Evolutionary conservation across 768 basidiomycete species (phyloP), one percentile per base, ranked within the genome.

Genomic region (Suillus subluteus): DNA sequence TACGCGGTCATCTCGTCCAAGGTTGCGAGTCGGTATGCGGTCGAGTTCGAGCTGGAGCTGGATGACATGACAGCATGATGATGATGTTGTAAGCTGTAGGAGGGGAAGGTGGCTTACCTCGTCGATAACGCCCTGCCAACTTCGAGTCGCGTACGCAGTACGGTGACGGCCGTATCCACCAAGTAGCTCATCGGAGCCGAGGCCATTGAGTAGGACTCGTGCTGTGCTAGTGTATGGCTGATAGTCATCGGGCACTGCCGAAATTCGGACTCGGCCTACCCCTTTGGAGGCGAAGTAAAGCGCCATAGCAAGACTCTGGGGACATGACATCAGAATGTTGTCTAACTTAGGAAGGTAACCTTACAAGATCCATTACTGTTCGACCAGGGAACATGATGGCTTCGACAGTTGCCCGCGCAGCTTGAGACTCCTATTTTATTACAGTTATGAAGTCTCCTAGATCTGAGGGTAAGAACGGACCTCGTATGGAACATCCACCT

Each of bases 91-190:
- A 43, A 32, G 18, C 21, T 40, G 52, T 38, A 44, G n/a, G 23
- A 30, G 32, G 55, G 16, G 41, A 58, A 46, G 11, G 5, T 4
- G 12, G 38, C 76, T 66, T 68, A 95, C 96, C 85, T 98, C 96
- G 40, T 90, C 83, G 62, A 96, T 84, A 52, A 95, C 85, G 11
- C 87, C 90, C 68, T 82, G 72, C 95, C 95, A 97, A 13, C 92
- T 88, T 23, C 83, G 85, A 8, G 76, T 71, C 7, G 79, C 82
- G 74, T 87, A 99, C 1, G 89, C 92, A 12, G 88, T 86, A 9
- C 94, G 86, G 79, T 98, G 96, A 65, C 98, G 84, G 3, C 92
- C 86, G 76, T 99, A 99, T 1, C 98, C 98, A 3, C 96, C 98
- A 6, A 99, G 82, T 48, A 98, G 83, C 75, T 99, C 98, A 74